phyloP scores from a whole-genome alignment of 208 protist species.

The Porcisia hertigi region DNA sequence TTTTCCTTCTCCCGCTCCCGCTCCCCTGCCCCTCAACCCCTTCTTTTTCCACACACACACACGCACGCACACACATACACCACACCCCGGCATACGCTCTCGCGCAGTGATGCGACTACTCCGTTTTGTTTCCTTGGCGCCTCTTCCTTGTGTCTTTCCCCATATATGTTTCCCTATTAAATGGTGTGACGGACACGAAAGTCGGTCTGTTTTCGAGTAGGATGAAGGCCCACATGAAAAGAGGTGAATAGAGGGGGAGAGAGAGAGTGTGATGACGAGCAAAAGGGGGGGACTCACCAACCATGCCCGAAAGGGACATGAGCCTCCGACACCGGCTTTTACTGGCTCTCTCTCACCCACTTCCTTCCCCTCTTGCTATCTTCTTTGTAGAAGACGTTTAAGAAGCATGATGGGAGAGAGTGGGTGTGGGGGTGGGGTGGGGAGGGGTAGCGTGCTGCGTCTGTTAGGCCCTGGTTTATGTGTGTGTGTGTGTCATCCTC shows the following conservation, averaged over 20 bases:
- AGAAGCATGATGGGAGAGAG: background rate
- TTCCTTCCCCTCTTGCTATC: background rate
- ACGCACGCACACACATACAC: too few relatives aligned
- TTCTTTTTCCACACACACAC: background rate
- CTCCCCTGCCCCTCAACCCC: background rate
- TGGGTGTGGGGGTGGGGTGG: background rate
- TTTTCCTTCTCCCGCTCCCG: background rate
- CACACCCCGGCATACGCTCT: too few relatives aligned
- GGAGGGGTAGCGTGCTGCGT: background rate
- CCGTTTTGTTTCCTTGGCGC: background rate
- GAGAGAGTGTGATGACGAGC: background rate
- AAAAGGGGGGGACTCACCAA: background rate
- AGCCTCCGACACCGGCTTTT: background rate
- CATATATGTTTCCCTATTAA: background rate
- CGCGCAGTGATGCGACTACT: background rate
- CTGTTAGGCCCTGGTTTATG: constrained; percentile 1
- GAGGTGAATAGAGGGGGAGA: background rate
- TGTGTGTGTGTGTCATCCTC: background rate
- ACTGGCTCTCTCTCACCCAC: background rate
- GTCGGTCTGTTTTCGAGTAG: background rate
- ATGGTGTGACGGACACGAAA: background rate
- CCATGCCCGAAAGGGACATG: background rate
- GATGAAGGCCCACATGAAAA: background rate
- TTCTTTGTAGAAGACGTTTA: background rate
- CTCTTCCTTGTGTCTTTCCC: background rate